phyloP scores from a whole-genome alignment of 177 flowering plant genomes.

The Vitis hybrid region DNA sequence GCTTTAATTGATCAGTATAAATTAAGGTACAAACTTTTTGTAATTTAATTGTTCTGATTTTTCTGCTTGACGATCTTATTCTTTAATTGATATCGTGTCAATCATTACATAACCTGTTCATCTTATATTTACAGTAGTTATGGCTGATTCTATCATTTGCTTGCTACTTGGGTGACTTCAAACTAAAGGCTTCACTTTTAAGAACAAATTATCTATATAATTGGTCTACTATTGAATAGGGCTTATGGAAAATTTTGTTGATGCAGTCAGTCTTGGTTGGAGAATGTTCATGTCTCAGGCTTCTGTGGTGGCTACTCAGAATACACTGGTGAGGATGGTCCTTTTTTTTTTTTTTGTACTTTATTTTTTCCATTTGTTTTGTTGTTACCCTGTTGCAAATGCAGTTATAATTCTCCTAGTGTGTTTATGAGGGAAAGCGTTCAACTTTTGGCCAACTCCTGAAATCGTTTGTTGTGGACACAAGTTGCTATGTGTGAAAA shows the following conservation, averaged over 20 bases:
- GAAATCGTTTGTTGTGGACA: no score
- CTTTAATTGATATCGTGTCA: no score
- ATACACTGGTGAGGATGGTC: conserved; percentile 59
- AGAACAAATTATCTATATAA: not conserved
- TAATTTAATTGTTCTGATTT: not conserved
- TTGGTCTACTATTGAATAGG: not conserved
- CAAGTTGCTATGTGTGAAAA: no score
- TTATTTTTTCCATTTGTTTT: no score
- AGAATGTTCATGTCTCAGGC: conserved; percentile 53
- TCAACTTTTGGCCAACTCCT: no score
- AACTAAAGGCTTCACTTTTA: not conserved
- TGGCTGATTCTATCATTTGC: no score
- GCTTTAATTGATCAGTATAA: conserved; percentile 86
- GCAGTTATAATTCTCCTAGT: no score
- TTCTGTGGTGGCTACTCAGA: conserved; percentile 37
- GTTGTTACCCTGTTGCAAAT: no score
- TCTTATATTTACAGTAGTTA: no score
- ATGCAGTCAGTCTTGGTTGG: conserved; percentile 60
- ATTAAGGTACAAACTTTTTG: conserved; percentile 46
- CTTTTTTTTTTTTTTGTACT: no score
- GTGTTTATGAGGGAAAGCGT: no score
- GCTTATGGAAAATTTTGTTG: conserved; percentile 12
- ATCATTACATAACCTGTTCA: no score
- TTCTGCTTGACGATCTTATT: not conserved
- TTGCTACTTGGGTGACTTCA: not conserved